Conservation (phyloP, 2,329 filamentous ascomycete genomes). For the Pseudogymnoascus sp. region DNA sequence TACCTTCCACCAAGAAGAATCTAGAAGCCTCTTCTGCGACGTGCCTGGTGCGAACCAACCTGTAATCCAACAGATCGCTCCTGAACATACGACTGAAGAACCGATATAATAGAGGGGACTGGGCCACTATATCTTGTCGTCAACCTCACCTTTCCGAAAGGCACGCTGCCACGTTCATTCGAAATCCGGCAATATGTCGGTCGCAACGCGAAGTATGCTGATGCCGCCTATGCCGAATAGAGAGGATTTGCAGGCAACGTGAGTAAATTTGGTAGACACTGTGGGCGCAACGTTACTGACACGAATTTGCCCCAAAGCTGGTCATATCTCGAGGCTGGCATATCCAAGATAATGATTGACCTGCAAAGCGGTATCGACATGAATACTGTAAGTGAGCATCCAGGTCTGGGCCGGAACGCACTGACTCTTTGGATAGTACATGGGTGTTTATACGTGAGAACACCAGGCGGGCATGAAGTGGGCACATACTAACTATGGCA, state of each 20-base stretch:
- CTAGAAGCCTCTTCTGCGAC: background rate
- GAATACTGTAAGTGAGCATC: conserved; percentile 57
- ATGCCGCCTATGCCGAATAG: conserved; percentile 55
- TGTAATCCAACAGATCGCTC: background rate
- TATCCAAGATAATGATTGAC: conserved; percentile 89
- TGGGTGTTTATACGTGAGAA: conserved; percentile 85
- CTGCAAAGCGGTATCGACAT: conserved; percentile 90
- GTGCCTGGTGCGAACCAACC: background rate
- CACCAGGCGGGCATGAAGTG: background rate
- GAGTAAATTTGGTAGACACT: conserved; percentile 32
- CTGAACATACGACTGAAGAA: background rate
- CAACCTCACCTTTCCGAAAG: background rate
- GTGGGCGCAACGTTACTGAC: background rate
- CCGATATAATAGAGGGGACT: background rate
- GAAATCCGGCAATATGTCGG: conserved; percentile 11
- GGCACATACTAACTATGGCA: conserved; percentile 29
- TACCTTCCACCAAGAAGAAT: background rate
- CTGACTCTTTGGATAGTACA: conserved; percentile 53
- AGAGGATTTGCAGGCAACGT: conserved; percentile 59
- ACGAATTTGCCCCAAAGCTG: conserved; percentile 50
- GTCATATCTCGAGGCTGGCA: conserved; percentile 80
- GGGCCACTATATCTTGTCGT: background rate
- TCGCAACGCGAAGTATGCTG: conserved; percentile 11
- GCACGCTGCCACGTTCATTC: conserved; percentile 8
- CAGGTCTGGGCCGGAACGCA: background rate